Percentiles rank a stretch among this genome's conserved stretches.
These are phyloP conservation scores for Alternaria postmessia DNA, from an alignment of 2,329 filamentous ascomycete genomes.

Conservation along the genomic window DNA sequence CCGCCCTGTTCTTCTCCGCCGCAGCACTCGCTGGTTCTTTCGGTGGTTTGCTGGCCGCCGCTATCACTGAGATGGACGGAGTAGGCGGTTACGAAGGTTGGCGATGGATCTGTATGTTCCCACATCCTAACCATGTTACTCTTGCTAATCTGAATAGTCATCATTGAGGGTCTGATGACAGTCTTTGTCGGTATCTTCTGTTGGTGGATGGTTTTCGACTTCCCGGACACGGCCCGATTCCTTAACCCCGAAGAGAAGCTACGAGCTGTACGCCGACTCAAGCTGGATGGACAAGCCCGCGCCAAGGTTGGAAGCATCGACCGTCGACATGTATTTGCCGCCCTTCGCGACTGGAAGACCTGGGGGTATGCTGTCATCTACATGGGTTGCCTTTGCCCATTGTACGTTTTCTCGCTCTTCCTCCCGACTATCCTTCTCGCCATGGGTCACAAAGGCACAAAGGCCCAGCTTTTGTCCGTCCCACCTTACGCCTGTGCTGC, in stretches of 20 bases:
- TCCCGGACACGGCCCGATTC: constrained; percentile 67
- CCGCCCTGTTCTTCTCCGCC: constrained; percentile 68
- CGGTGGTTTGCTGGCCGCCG: constrained; percentile 65
- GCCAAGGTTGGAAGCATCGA: constrained; percentile 61
- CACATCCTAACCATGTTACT: not conserved
- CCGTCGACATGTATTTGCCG: constrained; percentile 52
- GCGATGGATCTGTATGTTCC: constrained; percentile 49
- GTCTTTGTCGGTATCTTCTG: constrained; percentile 48
- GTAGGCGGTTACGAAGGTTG: constrained; percentile 56
- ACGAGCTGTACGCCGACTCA: constrained; percentile 69
- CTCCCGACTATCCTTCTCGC: constrained; percentile 59
- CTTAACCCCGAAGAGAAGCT: constrained; percentile 61
- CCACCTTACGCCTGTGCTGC: constrained; percentile 79
- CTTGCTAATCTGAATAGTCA: constrained; percentile 36
- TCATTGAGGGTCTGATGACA: constrained; percentile 49
- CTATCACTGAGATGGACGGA: constrained; percentile 68
- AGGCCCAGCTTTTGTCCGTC: constrained; percentile 75
- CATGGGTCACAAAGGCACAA: constrained; percentile 65
- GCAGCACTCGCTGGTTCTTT: constrained; percentile 67
- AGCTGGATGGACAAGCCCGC: constrained; percentile 73
- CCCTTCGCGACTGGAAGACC: constrained; percentile 59
- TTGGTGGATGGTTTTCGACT: constrained; percentile 70
- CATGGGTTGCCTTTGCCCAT: constrained; percentile 65
- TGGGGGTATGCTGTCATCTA: constrained; percentile 66
- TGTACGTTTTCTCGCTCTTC: constrained; percentile 49